Base-by-base conservation (phyloP, 2,329 filamentous ascomycete genomes). In the Diaporthe amygdali region DNA sequence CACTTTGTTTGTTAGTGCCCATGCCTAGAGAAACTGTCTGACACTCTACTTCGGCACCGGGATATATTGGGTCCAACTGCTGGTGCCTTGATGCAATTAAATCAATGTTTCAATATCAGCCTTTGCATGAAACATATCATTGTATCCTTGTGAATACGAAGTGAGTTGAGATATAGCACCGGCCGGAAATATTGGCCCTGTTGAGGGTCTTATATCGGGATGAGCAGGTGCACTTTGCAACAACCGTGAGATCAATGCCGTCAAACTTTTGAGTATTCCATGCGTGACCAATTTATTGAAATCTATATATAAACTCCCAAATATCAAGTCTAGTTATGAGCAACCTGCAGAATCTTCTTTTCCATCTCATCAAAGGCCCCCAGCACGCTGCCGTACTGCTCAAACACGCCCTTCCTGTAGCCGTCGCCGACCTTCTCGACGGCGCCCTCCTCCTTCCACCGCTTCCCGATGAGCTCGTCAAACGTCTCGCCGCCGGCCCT, bases 401-500 rank as follows among this genome's bases (percentile, higher is more conserved):
- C 90, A 83, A 94, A 98, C 2, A 92, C 84, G 0, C 90, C 92
- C 74, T 91, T 83, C 74, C 90, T 87, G 82, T 95, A 99, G 2
- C 96, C 96, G 2, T 93, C 89, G 49, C 92, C 94, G 54, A 98
- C 92, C 83, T 90, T 94, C 83, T 93, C 90, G 15, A 97, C 92
- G 74, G 95, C 94, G 0, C 91, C 91, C 75, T 92, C 91, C 82
- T 97, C 96, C 73, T 89, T 90, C 96, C 96, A 99, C 74, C 96
- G 87, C 78, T 85, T 85, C 9, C 93, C 94, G 73, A 99, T 92
- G 74, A 97, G 86, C 73, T 96, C 92, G 79, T 98, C 96, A 83
- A 98, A 98, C 5, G 88, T 94, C 87, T 97, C 91, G 22, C 85
- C 87, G 2, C 83, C 80, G 30, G 82, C 81, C 59, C 93, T 85